Base-by-base conservation (phyloP, 2,329 filamentous ascomycete species). In the Akanthomyces muscarius region DNA sequence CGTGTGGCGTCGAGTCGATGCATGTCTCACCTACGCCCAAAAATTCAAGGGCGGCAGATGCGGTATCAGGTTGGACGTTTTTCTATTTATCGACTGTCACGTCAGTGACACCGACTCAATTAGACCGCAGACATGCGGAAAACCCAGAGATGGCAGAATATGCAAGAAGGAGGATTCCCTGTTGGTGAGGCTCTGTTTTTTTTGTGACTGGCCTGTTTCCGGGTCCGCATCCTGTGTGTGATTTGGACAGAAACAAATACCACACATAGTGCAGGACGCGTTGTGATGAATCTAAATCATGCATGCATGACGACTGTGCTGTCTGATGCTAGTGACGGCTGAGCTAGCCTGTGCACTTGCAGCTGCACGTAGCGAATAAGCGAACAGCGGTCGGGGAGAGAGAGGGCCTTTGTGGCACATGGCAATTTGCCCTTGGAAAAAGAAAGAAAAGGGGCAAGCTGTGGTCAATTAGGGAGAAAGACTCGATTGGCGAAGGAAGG, bases 1-100 rank as follows among this genome's bases (percentile, higher is more conserved):
- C 25, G 55, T 50, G 53, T 58, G 55, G 47, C 45, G 57, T 36
- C 47, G 21, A 60, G 57, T 52, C 57, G 57, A 60, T 45, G 47
- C 47, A 60, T 60, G 57, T 60, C 57, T 60, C 47, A 52, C 57
- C 21, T 36, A 23, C n/a, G 5, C 7, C 41, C 10, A 56, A 50
- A 62, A 36, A 33, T 18, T 11, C 48, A 36, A 52, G 21, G 54
- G 41, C 38, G 57, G 33, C 30, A 52, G 47, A 42, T 42, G 18
- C n/a, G 13, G 38, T 21, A 28, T n/a, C 18, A 30, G 6, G 55
- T 21, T n/a, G 14, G 54, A 48, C 45, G 23, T 48, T 23, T 48
- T 21, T 48, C 45, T 48, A 28, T 48, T 48, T 14, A 14, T 14
- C 28, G n/a, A 28, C 11, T 48, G 4, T 7, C 6, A 10, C 8